Conservation (phyloP, 2,329 filamentous ascomycete genomes). For the Xylaria sp. region DNA sequence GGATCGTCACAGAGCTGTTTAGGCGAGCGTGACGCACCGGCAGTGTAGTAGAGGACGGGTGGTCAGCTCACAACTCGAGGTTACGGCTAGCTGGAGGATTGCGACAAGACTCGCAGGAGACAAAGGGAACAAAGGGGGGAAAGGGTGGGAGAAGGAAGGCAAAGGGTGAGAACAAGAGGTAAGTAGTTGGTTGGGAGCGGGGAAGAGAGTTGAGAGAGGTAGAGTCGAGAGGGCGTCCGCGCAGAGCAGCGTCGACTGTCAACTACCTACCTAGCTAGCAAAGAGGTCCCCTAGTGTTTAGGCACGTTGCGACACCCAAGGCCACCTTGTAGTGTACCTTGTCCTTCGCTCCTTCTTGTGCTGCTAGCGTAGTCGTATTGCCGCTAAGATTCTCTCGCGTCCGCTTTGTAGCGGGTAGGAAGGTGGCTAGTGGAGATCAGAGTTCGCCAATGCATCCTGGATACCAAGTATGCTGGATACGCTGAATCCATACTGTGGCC, state of each 20-base stretch:
- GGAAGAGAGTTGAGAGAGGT: constrained; percentile 32
- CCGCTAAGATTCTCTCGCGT: constrained; percentile 32
- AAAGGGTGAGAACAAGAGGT: constrained; percentile 35
- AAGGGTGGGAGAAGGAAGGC: constrained; percentile 36
- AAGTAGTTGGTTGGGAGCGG: constrained; percentile 35
- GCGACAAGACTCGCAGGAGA: constrained; percentile 36
- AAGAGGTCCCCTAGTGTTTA: constrained; percentile 19
- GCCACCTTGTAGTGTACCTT: constrained; percentile 17
- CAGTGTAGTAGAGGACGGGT: constrained; percentile 27
- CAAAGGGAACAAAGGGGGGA: constrained; percentile 38
- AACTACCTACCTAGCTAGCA: constrained; percentile 12
- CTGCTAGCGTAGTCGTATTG: constrained; percentile 20
- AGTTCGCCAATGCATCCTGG: constrained; percentile 34
- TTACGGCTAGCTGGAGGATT: constrained; percentile 31
- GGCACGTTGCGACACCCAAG: constrained; percentile 24
- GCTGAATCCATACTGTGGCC: constrained; percentile 32
- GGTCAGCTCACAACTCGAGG: constrained; percentile 33
- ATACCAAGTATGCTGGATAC: neutral
- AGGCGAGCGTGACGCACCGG: constrained; percentile 32
- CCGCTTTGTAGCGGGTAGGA: constrained; percentile 35
- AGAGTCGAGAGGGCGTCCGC: constrained; percentile 24
- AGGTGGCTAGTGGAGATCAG: constrained; percentile 38
- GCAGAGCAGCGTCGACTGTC: constrained; percentile 7
- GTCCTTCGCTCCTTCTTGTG: constrained; percentile 3
- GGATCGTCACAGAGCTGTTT: constrained; percentile 41